phyloP scores from a whole-genome alignment of 768 basidiomycete genomes.

The Lenzites betulinus region DNA sequence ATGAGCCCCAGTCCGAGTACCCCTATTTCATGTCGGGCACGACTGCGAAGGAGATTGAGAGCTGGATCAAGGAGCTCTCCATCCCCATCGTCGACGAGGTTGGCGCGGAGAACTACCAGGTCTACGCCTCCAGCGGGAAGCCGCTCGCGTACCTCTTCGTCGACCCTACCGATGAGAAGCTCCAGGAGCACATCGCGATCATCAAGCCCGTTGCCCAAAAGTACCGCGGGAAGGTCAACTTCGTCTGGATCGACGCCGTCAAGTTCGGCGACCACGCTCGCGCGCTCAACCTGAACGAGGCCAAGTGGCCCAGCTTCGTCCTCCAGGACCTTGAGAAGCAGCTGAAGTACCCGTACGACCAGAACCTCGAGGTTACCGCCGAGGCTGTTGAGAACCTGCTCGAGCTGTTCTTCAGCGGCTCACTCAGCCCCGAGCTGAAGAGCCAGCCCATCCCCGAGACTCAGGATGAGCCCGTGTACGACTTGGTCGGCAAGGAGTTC shows the following conservation, averaged over 20 bases:
- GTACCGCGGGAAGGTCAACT: slow-evolving; percentile 88
- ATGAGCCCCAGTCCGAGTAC: slow-evolving; percentile 75
- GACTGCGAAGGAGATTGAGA: slow-evolving; percentile 61
- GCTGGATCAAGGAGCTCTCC: slow-evolving; percentile 82
- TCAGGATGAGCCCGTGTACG: slow-evolving; percentile 83
- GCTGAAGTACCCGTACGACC: slow-evolving; percentile 88
- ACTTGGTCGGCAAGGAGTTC: slow-evolving; percentile 86
- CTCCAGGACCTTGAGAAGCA: slow-evolving; percentile 83
- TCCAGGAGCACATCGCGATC: slow-evolving; percentile 62
- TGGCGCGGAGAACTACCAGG: slow-evolving; percentile 87
- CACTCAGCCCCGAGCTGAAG: slow-evolving; percentile 84
- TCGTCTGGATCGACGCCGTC: slow-evolving; percentile 96
- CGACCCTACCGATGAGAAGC: slow-evolving; percentile 71
- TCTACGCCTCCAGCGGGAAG: slow-evolving; percentile 79
- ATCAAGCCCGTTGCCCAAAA: slow-evolving; percentile 78
- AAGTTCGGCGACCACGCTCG: slow-evolving; percentile 97
- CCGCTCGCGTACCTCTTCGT: slow-evolving; percentile 95
- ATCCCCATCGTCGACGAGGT: slow-evolving; percentile 92
- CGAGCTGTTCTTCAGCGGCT: slow-evolving; percentile 65
- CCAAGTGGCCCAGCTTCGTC: slow-evolving; percentile 93
- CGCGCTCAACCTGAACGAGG: slow-evolving; percentile 82
- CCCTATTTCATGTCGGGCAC: slow-evolving; percentile 61
- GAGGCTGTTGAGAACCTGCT: slow-evolving; percentile 62
- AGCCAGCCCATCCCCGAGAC: slow-evolving; percentile 80
- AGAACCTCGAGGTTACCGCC: slow-evolving; percentile 59